These are phyloP conservation scores for Saccharomycopsis olivae DNA, from an alignment of 805 yeast genomes.

Conservation along the genomic window DNA sequence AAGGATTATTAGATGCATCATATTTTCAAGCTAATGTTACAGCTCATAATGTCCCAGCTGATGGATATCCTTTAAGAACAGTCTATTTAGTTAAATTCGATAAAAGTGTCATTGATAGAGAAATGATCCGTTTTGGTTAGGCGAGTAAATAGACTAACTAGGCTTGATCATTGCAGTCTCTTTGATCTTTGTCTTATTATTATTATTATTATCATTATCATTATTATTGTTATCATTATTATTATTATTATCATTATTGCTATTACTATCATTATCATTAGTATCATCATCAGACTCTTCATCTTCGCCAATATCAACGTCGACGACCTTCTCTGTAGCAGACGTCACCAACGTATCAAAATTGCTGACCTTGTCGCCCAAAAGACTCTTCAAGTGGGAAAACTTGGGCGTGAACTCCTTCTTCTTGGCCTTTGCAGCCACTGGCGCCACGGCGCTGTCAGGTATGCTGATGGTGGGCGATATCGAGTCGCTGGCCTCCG, in stretches of 20 bases:
- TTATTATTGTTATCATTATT: neutral
- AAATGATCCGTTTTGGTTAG: slow-evolving; percentile 32
- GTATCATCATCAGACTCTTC: neutral
- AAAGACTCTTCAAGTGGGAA: slow-evolving; percentile 12
- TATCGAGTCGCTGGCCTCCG: slow-evolving; percentile 1
- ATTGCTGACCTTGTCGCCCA: slow-evolving; percentile 9
- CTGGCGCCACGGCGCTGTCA: neutral
- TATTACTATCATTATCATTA: neutral
- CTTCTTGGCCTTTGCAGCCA: neutral
- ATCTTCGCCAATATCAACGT: neutral
- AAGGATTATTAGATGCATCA: slow-evolving; percentile 67
- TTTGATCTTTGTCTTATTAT: neutral
- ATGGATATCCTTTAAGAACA: slow-evolving; percentile 50
- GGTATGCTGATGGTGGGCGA: neutral
- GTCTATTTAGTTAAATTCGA: slow-evolving; percentile 70
- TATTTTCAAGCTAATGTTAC: slow-evolving; percentile 66
- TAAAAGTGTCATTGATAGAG: slow-evolving; percentile 43
- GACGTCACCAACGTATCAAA: slow-evolving; percentile 11
- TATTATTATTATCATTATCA: slow-evolving; percentile 39
- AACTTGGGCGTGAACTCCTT: slow-evolving; percentile 3
- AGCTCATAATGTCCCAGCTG: slow-evolving; percentile 70
- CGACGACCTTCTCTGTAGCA: slow-evolving; percentile 12
- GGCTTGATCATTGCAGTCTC: neutral
- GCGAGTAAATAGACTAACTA: too few relatives aligned
- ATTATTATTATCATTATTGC: neutral